Percentiles rank a stretch among this genome's conserved stretches.
phyloP scores from a whole-genome alignment of 768 basidiomycete genomes.

The Pleurotus tuber-regium region DNA sequence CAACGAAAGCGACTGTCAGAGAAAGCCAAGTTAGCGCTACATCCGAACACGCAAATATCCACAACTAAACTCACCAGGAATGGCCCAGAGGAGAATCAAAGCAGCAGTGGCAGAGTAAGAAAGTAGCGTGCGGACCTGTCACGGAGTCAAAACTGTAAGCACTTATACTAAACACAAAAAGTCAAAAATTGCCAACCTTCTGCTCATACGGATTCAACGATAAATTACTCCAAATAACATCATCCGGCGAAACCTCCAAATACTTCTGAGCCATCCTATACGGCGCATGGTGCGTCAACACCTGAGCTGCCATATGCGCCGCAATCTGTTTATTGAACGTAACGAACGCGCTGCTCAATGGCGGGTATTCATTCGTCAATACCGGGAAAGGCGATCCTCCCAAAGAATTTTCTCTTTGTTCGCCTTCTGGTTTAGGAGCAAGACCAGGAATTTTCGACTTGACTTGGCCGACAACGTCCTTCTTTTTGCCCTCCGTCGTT shows the following conservation, averaged over 20 bases:
- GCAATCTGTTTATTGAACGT: slow-evolving; percentile 92
- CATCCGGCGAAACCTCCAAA: slow-evolving; percentile 80
- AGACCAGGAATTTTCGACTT: slow-evolving; percentile 2
- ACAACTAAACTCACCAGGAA: slow-evolving; percentile 56
- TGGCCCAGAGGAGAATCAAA: slow-evolving; percentile 83
- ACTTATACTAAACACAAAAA: neutral
- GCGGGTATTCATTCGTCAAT: slow-evolving; percentile 41
- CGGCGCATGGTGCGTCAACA: slow-evolving; percentile 75
- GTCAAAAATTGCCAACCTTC: slow-evolving; percentile 38
- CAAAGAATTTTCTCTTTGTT: slow-evolving; percentile 16
- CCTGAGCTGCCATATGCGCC: slow-evolving; percentile 83
- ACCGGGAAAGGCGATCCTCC: slow-evolving; percentile 25
- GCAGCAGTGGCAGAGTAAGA: slow-evolving; percentile 77
- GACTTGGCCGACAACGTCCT: neutral
- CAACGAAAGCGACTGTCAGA: slow-evolving; percentile 72
- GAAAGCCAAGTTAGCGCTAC: neutral
- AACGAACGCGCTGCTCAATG: slow-evolving; percentile 76
- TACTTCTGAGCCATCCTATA: slow-evolving; percentile 74
- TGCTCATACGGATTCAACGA: slow-evolving; percentile 87
- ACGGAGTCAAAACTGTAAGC: neutral
- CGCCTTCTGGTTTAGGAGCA: slow-evolving; percentile 5
- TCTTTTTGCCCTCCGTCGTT: neutral
- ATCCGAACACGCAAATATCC: neutral
- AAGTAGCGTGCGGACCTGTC: slow-evolving; percentile 50
- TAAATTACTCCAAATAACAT: slow-evolving; percentile 92